These are phyloP conservation scores for Pezicula carpinea DNA, from an alignment of 2,329 filamentous ascomycete species.

Conservation along the genomic window DNA sequence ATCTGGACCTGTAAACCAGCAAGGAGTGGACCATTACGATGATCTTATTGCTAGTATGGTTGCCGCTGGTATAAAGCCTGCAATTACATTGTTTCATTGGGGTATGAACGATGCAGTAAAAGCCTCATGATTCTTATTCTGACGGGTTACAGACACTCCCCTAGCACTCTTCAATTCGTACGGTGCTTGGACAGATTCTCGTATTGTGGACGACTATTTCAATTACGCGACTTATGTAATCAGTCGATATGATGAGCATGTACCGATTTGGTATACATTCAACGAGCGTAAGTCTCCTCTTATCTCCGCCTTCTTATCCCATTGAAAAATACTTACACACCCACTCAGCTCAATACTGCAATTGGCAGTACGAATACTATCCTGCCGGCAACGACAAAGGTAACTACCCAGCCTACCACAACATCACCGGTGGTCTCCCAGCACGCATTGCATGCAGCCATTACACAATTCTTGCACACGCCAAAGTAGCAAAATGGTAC, in stretches of 20 bases:
- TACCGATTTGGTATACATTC: constrained; percentile 35
- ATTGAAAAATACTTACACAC: constrained; percentile 8
- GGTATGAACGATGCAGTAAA: not conserved
- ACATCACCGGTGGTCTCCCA: constrained; percentile 33
- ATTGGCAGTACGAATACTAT: constrained; percentile 42
- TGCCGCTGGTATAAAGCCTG: constrained; percentile 4
- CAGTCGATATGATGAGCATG: constrained; percentile 31
- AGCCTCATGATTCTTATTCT: not conserved
- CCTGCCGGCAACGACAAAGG: constrained; percentile 32
- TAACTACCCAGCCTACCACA: constrained; percentile 40
- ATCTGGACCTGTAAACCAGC: constrained; percentile 7
- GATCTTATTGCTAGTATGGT: constrained; percentile 5
- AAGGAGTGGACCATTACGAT: constrained; percentile 9
- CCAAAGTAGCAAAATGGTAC: constrained; percentile 48
- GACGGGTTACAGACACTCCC: constrained; percentile 19
- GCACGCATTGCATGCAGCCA: constrained; percentile 41
- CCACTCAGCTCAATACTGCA: constrained; percentile 35
- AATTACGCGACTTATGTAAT: constrained; percentile 33
- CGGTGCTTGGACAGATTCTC: constrained; percentile 29
- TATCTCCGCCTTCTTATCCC: not conserved
- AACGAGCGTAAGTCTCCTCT: constrained; percentile 29
- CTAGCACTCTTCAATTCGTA: constrained; percentile 33
- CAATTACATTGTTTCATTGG: constrained; percentile 7
- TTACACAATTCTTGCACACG: constrained; percentile 43
- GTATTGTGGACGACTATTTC: constrained; percentile 32